phyloP scores from a whole-genome alignment of 1,284 basidiomycete genomes.

The Grifola frondosa region DNA sequence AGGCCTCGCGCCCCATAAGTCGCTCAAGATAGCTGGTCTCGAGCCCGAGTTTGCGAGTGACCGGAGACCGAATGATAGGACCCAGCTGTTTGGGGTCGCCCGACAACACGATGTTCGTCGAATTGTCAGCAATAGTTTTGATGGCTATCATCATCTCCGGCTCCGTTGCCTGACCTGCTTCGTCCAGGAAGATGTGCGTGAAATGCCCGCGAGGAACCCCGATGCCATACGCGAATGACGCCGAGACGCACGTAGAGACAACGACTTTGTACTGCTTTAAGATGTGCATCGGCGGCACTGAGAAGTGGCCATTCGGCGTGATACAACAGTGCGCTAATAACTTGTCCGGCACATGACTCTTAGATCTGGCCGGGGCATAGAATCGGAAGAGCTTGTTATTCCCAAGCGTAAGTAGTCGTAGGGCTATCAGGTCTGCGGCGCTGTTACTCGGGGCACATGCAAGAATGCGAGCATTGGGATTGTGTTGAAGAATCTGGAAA shows the following conservation, averaged over 20 bases:
- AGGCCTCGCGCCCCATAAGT: slow-evolving; percentile 47
- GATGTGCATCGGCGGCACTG: slow-evolving; percentile 39
- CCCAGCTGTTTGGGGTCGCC: slow-evolving; percentile 61
- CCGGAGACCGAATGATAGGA: slow-evolving; percentile 47
- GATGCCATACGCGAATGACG: slow-evolving; percentile 52
- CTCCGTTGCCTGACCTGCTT: slow-evolving; percentile 64
- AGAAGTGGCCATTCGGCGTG: slow-evolving; percentile 38
- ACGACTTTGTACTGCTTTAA: slow-evolving; percentile 52
- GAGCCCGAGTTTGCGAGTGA: slow-evolving; percentile 46
- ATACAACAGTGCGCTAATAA: slow-evolving; percentile 39
- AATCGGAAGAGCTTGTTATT: slow-evolving; percentile 52
- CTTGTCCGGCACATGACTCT: slow-evolving; percentile 41
- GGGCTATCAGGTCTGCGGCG: slow-evolving; percentile 57
- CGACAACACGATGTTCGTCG: slow-evolving; percentile 50
- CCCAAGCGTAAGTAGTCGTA: slow-evolving; percentile 42
- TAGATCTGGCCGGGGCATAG: slow-evolving; percentile 57
- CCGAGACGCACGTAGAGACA: slow-evolving; percentile 62
- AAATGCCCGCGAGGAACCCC: slow-evolving; percentile 60
- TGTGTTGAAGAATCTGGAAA: slow-evolving; percentile 45
- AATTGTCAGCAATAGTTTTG: slow-evolving; percentile 44
- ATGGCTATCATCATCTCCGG: slow-evolving; percentile 56
- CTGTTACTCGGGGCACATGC: slow-evolving; percentile 63
- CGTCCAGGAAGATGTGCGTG: slow-evolving; percentile 62
- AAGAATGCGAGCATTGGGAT: slow-evolving; percentile 48
- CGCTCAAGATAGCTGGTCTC: slow-evolving; percentile 50